Evolutionary conservation across 1,284 basidiomycete species (phyloP), one percentile per base, ranked within the genome.

Genomic region (Apiotrichum veenhuisii): DNA sequence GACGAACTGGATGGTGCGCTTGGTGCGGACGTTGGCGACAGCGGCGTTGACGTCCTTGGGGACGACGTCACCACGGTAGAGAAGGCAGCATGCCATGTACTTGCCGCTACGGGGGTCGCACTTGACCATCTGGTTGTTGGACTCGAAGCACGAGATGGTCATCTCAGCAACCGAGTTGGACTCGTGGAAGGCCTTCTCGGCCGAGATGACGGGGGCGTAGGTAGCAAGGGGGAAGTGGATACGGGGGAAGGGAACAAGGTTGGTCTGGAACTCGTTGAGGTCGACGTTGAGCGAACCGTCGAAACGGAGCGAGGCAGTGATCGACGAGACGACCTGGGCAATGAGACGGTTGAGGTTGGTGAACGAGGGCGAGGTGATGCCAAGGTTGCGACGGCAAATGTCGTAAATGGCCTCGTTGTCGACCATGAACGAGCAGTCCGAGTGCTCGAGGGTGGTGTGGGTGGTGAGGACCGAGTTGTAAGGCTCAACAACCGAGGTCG

Each of bases 381-480:
- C 87, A 59, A 98, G 84, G 77, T 89, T 94, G 80, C 88, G 87
- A 82, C 95, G 94, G 88, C 94, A 98, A 74, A 98, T 98, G 77
- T 98, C 95, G 80, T 97, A 98, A 77, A 99, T 98, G 58, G 91
- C 91, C 76, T 94, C 90, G 76, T 97, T 97, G 77, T 97, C 93
- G 66, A 96, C 93, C 92, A 96, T 95, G 84, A 96, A 97, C 54
- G 95, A 98, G 80, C 95, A 98, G 81, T 98, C 95, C 15, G 92
- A 96, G 80, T 98, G 94, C 80, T 98, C 96, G 58, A 98, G 87
- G 54, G 96, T 98, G 62, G 95, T 97, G 81, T 99, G 95, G 45
- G 96, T 99, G 50, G 96, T 98, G 63, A 98, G 82, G 57, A 99
- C 91, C 34, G 93, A 92, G 85, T 99, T 99, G 84, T 99, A 99